Base-by-base conservation (phyloP, 1,139 yeast species). In the Saccharomyces hybrid region DNA sequence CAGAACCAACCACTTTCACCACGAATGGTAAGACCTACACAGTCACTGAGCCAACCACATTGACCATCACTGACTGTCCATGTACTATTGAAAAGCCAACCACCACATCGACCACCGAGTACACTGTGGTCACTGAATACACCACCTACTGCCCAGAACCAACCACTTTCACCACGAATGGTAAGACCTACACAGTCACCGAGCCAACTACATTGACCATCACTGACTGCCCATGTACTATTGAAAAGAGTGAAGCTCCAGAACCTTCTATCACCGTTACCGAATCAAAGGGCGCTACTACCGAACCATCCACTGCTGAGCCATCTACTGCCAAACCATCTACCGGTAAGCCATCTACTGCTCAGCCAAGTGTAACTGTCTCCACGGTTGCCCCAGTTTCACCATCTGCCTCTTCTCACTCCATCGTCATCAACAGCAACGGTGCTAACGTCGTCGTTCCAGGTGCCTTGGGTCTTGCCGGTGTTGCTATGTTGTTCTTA, bases 181-280 rank as follows among this genome's bases (percentile, higher is more conserved):
- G 20, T 20, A 20, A 20, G 20, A 20, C 20, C 20, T 20, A 20
- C 20, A 20, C 20, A 20, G 20, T 20, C 20, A 20, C 20, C 20
- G 20, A 20, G 20, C 20, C 20, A 20, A 20, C 20, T 20, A 20
- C 20, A 20, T 20, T 20, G 20, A 75, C 78, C 61, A 66, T 55
- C 44, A 53, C 57, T 25, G 55, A 55, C n/a, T 53, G 58, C 34
- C 57, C 56, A 46, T 82, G 86, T 75, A 77, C 84, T 63, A 23
- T 54, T 28, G 48, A 52, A n/a, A 53, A 52, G 46, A 34, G 27
- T 7, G 53, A 49, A 30, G 42, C 50, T 26, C 30, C 52, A 11
- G 38, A 26, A 13, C 9, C 49, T 42, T 50, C 49, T 23, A n/a
- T n/a, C 9, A 1, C 42, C 3, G 9, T 26, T n/a, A 47, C 53